Conservation (phyloP, 495 filamentous ascomycete genomes). For the Xylaria palmicola region DNA sequence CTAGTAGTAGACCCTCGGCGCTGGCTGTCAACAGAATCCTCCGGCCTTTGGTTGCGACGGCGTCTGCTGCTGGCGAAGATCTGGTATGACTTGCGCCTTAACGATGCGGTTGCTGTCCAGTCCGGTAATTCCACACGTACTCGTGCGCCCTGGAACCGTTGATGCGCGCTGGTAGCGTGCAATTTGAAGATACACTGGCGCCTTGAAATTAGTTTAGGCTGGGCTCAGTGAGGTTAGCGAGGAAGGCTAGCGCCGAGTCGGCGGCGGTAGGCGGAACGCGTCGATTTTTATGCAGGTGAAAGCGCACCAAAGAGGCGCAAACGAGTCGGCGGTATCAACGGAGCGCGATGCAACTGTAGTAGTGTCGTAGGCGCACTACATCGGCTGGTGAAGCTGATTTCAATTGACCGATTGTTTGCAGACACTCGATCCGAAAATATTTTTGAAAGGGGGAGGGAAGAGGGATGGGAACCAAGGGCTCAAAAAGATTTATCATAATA, state of each 20-base stretch:
- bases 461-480: conserved; percentile 10
- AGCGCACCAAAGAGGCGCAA: conserved; percentile 14
- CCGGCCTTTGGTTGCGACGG: not conserved
- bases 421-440: not conserved
- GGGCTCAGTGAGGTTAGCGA: conserved; percentile 20
- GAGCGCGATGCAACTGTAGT: not conserved
- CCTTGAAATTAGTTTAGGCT: conserved; percentile 19
- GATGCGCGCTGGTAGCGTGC: not conserved
- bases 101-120: not conserved
- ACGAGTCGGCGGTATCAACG: not conserved
- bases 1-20: not conserved
- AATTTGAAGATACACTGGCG: conserved; percentile 10
- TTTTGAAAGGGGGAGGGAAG: conserved; percentile 17
- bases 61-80: not conserved
- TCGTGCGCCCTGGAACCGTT: not conserved
- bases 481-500: conserved; percentile 19
- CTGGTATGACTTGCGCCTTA: not conserved
- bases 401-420: conserved; percentile 14
- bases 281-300: conserved; percentile 11
- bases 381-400: conserved; percentile 9
- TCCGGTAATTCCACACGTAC: not conserved
- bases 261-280: conserved; percentile 11
- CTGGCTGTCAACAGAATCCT: not conserved
- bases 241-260: conserved; percentile 14
- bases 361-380: not conserved